Evolutionary conservation across 495 filamentous ascomycete species (phyloP), one percentile per base, ranked within the genome.

Genomic region (Bryoglossum gracile): DNA sequence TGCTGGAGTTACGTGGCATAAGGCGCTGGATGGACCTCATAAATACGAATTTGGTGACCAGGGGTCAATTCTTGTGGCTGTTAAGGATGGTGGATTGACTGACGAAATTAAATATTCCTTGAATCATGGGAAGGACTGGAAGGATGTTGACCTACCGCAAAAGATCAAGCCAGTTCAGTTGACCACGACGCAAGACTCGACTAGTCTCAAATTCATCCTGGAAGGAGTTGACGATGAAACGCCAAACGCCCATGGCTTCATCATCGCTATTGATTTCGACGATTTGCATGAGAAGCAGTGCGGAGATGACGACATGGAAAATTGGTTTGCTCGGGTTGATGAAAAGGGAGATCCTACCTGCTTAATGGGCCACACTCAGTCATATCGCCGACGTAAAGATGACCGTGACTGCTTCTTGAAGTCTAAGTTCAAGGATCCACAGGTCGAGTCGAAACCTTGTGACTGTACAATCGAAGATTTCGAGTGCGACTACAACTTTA

Each of bases 11-110:
- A 94, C 81, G 10, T 98, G 92, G 92, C 74, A 56, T 4, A 66
- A 72, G 54, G 86, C 81, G 1, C 72, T 82, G 4, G 68, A 89
- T 17, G 83, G 83, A n/a, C 82, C 90, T 4, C 89, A 97, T 64
- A 91, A 86, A 61, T 97, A 95, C 65, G 89, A 94, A 58, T 90
- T 96, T 64, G 92, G 91, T 23, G 89, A 95, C 52, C 80, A 91
- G 54, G 92, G 92, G 4, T 84, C 89, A 18, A 78, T 97, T 18
- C 70, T 98, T 3, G 73, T 95, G 26, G 92, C 92, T 6, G 68
- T 95, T 32, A 68, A 71, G 26, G 87, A 95, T 54, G 30, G 23
- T 16, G 72, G 64, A 17, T 58, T 65, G 16, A 86, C 84, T 5
- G 65, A 88, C 40, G 65, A 84, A 53, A 69, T 96, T 46, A 66